phyloP scores from a whole-genome alignment of 352 stramenopile genomes.

The Halophytophthora polymorphica region DNA sequence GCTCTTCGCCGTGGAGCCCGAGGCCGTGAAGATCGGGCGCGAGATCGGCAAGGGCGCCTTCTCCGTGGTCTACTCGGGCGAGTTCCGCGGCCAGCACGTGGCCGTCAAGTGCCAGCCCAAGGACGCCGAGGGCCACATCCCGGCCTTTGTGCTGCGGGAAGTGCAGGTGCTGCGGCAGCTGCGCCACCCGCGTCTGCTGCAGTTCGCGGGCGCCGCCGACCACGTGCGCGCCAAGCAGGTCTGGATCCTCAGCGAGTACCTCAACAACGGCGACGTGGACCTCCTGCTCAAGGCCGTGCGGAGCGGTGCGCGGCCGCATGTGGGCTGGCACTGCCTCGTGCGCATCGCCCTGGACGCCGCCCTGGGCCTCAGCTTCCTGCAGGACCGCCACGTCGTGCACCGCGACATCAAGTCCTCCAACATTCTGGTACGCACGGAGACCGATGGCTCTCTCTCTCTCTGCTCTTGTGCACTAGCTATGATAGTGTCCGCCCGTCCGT shows the following conservation, averaged over 20 bases:
- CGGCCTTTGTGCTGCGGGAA: conserved; percentile 72
- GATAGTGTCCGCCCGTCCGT: too few relatives aligned
- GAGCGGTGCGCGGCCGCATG: conserved; percentile 33
- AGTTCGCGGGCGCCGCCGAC: conserved; percentile 74
- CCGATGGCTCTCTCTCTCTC: background rate
- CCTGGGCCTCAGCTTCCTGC: conserved; percentile 94
- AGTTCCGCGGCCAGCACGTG: conserved; percentile 70
- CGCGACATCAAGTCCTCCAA: conserved; percentile 89
- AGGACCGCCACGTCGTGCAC: conserved; percentile 82
- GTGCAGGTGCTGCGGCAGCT: conserved; percentile 69
- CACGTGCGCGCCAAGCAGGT: conserved; percentile 69
- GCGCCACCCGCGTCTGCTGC: conserved; percentile 66
- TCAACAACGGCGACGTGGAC: conserved; percentile 74
- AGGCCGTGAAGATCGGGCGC: conserved; percentile 65
- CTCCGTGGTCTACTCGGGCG: conserved; percentile 71
- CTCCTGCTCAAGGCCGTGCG: conserved; percentile 61
- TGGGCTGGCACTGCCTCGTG: conserved; percentile 59
- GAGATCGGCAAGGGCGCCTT: conserved; percentile 87
- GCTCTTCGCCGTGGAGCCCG: conserved; percentile 58
- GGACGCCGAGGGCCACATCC: conserved; percentile 64
- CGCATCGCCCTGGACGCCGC: conserved; percentile 81
- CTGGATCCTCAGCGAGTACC: conserved; percentile 82
- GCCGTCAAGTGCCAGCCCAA: conserved; percentile 87
- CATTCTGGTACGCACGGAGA: conserved; percentile 38
- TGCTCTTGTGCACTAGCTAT: too few relatives aligned